Percentiles rank a stretch among this genome's conserved stretches.
Conservation (phyloP, 1,284 basidiomycete species). For the Ganoderma sinense region DNA sequence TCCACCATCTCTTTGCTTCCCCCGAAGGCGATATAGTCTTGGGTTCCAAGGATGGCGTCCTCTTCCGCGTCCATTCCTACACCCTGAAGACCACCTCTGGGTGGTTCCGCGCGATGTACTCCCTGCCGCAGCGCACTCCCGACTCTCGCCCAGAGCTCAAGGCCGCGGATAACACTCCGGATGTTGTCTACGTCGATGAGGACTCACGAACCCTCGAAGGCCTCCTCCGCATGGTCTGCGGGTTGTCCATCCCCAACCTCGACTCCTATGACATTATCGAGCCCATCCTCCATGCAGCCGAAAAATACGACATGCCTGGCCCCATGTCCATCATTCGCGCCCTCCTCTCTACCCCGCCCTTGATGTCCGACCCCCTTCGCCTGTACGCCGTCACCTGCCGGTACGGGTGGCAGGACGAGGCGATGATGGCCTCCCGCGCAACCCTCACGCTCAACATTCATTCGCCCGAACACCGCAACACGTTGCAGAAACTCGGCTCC, state of each 20-base stretch:
- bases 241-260: constrained; percentile 57
- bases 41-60: constrained; percentile 49
- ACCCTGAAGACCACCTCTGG: constrained; percentile 68
- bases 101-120: constrained; percentile 67
- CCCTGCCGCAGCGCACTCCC: constrained; percentile 52
- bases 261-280: constrained; percentile 61
- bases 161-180: constrained; percentile 32
- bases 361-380: constrained; percentile 59
- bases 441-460: constrained; percentile 56
- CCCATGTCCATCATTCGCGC: constrained; percentile 64
- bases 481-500: constrained; percentile 56
- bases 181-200: constrained; percentile 63
- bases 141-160: constrained; percentile 13
- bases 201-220: constrained; percentile 58
- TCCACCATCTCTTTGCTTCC: constrained; percentile 56
- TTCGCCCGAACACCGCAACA: constrained; percentile 50
- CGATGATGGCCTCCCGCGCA: constrained; percentile 51
- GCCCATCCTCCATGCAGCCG: constrained; percentile 62
- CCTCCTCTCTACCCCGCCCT: constrained; percentile 55
- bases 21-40: constrained; percentile 59
- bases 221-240: constrained; percentile 66
- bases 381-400: constrained; percentile 64
- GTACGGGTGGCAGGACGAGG: constrained; percentile 64
- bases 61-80: constrained; percentile 65
- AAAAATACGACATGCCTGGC: constrained; percentile 74